Conservation (phyloP, 73 alveolate genomes). For the Urostyla sp. region DNA sequence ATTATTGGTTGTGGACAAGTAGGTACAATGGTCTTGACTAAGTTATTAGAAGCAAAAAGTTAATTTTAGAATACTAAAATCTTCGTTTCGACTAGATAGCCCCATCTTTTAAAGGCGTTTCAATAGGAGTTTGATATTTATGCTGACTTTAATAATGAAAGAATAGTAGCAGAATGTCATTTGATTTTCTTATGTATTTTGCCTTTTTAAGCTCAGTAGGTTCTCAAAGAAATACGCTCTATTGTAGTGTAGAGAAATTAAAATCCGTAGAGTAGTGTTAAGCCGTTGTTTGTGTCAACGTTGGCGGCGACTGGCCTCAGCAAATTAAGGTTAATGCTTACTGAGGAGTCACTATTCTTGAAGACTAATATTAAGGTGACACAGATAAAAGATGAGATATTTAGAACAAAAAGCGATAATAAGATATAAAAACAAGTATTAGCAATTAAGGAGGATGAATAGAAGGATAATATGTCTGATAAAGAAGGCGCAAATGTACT, state of each 20-base stretch:
- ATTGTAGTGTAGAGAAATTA: conserved; percentile 48
- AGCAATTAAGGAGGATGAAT: not conserved
- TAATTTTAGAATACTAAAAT: conserved; percentile 46
- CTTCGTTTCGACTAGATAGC: conserved; percentile 66
- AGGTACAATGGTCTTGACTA: conserved; percentile 77
- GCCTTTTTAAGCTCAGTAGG: conserved; percentile 69
- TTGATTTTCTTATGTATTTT: conserved; percentile 59
- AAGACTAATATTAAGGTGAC: conserved; percentile 61
- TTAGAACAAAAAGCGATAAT: conserved; percentile 24
- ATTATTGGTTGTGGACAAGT: conserved; percentile 77
- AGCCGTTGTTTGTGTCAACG: conserved; percentile 66
- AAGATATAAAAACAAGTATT: conserved; percentile 10
- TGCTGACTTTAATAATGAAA: conserved; percentile 68
- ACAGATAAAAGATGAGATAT: conserved; percentile 49
- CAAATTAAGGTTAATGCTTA: conserved; percentile 51
- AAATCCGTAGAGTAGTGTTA: conserved; percentile 31
- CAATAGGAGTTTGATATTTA: conserved; percentile 61
- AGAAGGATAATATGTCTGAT: conserved; percentile 38
- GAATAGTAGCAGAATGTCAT: conserved; percentile 59
- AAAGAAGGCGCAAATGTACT: no score
- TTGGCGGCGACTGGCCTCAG: conserved; percentile 73
- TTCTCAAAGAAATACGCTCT: conserved; percentile 61
- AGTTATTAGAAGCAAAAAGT: conserved; percentile 63
- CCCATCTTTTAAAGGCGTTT: conserved; percentile 67
- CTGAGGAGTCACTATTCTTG: conserved; percentile 55